These are phyloP conservation scores for Trichoderma sp. DNA, from an alignment of 2,329 filamentous ascomycete genomes.

Conservation along the genomic window DNA sequence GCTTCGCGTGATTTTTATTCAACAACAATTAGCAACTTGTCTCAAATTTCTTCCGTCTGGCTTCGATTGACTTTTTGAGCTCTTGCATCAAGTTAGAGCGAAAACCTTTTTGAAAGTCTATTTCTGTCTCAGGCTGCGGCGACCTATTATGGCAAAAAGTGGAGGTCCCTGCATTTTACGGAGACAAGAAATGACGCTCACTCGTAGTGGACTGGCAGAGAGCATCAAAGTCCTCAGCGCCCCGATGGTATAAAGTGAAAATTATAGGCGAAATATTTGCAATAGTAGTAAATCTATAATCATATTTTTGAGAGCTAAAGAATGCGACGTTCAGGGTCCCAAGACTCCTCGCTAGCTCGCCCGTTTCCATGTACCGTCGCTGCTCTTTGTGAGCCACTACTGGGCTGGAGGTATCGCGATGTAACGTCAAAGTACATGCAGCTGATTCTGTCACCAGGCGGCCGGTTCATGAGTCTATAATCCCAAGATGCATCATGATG, in stretches of 20 bases:
- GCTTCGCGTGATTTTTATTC: slow-evolving; percentile 4
- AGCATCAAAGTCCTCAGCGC: too few relatives aligned
- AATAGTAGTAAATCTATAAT: not conserved
- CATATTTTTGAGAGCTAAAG: not conserved
- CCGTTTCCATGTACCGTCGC: not conserved
- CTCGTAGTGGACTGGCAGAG: not conserved
- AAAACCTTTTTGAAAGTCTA: not conserved
- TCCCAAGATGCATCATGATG: not conserved
- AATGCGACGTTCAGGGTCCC: not conserved
- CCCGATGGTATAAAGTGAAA: too few relatives aligned
- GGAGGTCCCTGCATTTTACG: not conserved
- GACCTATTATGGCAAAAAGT: not conserved
- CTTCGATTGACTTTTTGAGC: not conserved
- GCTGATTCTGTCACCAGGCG: slow-evolving; percentile 18
- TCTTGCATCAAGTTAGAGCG: not conserved
- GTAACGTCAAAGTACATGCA: slow-evolving; percentile 4
- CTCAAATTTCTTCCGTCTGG: not conserved
- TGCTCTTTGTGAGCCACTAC: not conserved
- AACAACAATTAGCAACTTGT: not conserved
- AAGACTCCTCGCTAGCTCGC: not conserved
- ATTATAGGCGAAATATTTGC: not conserved
- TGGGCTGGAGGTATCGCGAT: not conserved
- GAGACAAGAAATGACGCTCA: not conserved
- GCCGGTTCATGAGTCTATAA: not conserved
- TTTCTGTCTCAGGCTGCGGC: not conserved